Evolutionary conservation across 306 rosid species (phyloP).

Genomic region (Cicer arietinum): DNA sequence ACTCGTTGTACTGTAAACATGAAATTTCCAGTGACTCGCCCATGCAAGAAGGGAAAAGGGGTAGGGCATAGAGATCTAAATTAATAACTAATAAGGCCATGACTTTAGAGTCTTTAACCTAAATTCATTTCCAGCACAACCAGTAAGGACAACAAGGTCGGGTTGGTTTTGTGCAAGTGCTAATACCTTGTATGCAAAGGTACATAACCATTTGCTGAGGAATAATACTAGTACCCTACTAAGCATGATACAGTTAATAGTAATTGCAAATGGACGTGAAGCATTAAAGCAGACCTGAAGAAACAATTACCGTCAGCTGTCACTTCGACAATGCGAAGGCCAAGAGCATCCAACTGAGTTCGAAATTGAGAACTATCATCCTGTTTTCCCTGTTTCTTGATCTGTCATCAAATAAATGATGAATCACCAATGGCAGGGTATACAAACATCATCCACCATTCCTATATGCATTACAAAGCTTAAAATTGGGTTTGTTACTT

Average conservation of each 20-base stretch:
- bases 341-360: constrained; percentile 71
- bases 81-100: constrained; percentile 32
- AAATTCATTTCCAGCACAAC: constrained; percentile 32
- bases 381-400: constrained; percentile 66
- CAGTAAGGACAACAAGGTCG: background rate
- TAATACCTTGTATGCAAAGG: constrained; percentile 14
- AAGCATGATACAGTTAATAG: constrained; percentile 20
- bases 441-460: constrained; percentile 17
- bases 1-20: constrained; percentile 1
- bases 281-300: constrained; percentile 69
- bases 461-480: constrained; percentile 22
- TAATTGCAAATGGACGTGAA: constrained; percentile 35
- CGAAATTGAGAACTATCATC: constrained; percentile 61
- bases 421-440: constrained; percentile 10
- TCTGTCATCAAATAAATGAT: constrained; percentile 51
- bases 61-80: background rate
- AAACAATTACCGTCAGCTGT: constrained; percentile 94
- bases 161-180: constrained; percentile 19
- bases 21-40: constrained; percentile 8
- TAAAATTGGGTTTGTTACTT: constrained; percentile 23
- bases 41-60: background rate
- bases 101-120: constrained; percentile 29
- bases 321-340: constrained; percentile 70
- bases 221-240: constrained; percentile 19
- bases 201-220: constrained; percentile 26